Evolutionary conservation across 1,284 basidiomycete genomes (phyloP).

Genomic region (Malassezia restricta): DNA sequence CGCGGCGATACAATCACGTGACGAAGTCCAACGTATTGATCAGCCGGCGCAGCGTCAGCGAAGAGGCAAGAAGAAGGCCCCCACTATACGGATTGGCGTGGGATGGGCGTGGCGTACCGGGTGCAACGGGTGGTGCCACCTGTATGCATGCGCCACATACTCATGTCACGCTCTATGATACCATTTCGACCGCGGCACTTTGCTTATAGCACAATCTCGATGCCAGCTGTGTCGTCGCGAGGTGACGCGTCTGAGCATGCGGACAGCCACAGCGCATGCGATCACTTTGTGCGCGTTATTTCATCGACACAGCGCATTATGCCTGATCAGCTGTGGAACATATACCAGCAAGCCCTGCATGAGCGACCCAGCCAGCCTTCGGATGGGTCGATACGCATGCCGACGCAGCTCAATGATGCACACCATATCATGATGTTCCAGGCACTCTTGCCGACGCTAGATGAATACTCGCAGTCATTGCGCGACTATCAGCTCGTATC

Average conservation of each 20-base stretch:
- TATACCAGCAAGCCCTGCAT: conserved; percentile 7
- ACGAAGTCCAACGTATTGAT: too few species aligned
- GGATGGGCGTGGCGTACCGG: not conserved
- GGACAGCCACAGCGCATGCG: not conserved
- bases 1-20: not conserved
- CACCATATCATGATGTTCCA: conserved; percentile 12
- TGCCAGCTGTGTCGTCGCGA: not conserved
- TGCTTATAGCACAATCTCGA: not conserved
- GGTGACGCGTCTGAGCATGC: not conserved
- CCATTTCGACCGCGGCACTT: not conserved
- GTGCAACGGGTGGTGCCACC: conserved; percentile 1
- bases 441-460: conserved; percentile 1
- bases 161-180: not conserved
- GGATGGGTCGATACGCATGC: conserved; percentile 8
- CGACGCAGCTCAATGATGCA: not conserved
- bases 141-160: not conserved
- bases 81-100: not conserved
- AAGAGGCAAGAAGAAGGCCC: too few species aligned
- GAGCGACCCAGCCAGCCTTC: not conserved
- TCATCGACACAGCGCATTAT: not conserved
- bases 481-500: not conserved
- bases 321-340: conserved; percentile 8
- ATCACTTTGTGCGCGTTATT: conserved; percentile 3
- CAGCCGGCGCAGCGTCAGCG: too few species aligned
- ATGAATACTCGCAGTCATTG: conserved; percentile 1